Evolutionary conservation across 164 flowering plant genomes (phyloP).

Genomic region (Hamamelis virginiana): DNA sequence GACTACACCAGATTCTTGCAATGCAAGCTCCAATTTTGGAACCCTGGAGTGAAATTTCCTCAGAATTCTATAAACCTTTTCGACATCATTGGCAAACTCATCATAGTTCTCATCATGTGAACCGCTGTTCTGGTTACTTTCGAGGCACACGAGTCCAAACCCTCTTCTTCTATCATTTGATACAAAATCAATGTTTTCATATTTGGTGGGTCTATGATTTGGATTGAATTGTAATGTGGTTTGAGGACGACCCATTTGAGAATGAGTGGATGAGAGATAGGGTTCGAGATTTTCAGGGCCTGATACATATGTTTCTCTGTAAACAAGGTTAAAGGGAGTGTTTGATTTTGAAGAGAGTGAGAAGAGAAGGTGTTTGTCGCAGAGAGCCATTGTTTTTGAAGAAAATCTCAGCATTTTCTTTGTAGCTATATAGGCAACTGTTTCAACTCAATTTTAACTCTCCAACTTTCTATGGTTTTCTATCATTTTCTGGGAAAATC

Average conservation of each 20-base stretch:
- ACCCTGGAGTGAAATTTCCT: constrained; percentile 70
- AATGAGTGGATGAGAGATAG: constrained; percentile 1
- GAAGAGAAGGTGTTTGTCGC: constrained; percentile 4
- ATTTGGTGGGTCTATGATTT: not conserved
- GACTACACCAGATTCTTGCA: constrained; percentile 54
- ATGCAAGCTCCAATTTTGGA: constrained; percentile 80
- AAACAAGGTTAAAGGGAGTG: not conserved
- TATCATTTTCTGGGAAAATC: not conserved
- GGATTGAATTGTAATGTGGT: not conserved
- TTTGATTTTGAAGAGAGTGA: constrained; percentile 12
- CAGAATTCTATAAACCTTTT: constrained; percentile 67
- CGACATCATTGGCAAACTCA: constrained; percentile 64
- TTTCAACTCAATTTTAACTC: not conserved
- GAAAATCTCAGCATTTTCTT: constrained; percentile 19
- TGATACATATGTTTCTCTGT: constrained; percentile 1
- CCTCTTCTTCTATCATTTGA: constrained; percentile 1
- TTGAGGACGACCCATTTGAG: constrained; percentile 12
- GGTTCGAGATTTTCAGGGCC: not conserved
- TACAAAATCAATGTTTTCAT: no score
- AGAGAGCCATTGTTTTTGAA: not conserved
- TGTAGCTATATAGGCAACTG: not conserved
- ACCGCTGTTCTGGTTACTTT: constrained; percentile 10
- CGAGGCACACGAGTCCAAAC: constrained; percentile 33
- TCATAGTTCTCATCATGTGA: constrained; percentile 20
- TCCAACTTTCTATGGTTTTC: not conserved